phyloP scores from a whole-genome alignment of 805 yeast species.

The Candida krabiensis region DNA sequence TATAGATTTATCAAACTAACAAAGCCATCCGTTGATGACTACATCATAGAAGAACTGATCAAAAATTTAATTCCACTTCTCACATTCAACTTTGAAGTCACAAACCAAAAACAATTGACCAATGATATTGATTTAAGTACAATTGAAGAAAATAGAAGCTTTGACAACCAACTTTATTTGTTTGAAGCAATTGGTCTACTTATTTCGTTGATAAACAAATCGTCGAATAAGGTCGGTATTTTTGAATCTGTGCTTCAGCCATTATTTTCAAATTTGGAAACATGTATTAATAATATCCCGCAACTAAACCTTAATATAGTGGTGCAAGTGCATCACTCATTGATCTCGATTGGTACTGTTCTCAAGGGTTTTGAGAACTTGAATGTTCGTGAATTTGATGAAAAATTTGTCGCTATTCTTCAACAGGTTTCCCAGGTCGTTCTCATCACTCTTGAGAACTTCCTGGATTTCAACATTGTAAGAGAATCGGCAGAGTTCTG shows the following conservation, averaged over 20 bases:
- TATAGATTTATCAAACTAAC: slow-evolving; percentile 78
- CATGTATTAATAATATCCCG: slow-evolving; percentile 47
- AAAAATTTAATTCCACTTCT: slow-evolving; percentile 62
- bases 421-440: slow-evolving; percentile 68
- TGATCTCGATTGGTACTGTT: slow-evolving; percentile 88
- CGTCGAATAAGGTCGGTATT: slow-evolving; percentile 42
- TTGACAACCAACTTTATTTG: slow-evolving; percentile 76
- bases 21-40: slow-evolving; percentile 58
- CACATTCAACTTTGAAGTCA: slow-evolving; percentile 56
- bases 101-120: slow-evolving; percentile 21
- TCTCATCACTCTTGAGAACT: slow-evolving; percentile 75
- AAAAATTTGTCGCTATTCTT: slow-evolving; percentile 30
- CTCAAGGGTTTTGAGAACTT: slow-evolving; percentile 73
- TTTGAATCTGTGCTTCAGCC: slow-evolving; percentile 74
- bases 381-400: slow-evolving; percentile 31
- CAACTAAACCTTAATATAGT: slow-evolving; percentile 44
- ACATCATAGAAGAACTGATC: slow-evolving; percentile 55
- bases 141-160: slow-evolving; percentile 58
- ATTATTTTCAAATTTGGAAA: slow-evolving; percentile 68
- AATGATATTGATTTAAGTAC: slow-evolving; percentile 34
- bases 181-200: slow-evolving; percentile 86
- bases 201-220: slow-evolving; percentile 52
- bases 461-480: slow-evolving; percentile 62
- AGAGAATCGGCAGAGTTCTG: slow-evolving; percentile 87
- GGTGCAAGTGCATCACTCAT: slow-evolving; percentile 79